Evolutionary conservation across 108 stramenopile species (phyloP), one percentile per base, ranked within the genome.

Genomic region (Nannochloropsis gaditana): DNA sequence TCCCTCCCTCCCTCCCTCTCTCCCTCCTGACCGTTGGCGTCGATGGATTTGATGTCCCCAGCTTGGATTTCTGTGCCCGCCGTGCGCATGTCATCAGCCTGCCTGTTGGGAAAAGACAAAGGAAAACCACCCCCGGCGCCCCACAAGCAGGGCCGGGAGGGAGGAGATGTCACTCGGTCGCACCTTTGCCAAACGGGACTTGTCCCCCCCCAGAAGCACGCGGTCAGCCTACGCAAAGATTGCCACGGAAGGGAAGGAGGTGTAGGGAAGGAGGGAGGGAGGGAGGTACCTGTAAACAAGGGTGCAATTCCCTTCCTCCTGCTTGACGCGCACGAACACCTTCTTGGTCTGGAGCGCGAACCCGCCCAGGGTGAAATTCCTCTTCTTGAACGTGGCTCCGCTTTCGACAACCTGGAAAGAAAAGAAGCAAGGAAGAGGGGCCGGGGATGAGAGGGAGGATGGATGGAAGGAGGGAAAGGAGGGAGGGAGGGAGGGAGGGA

Each of bases 231-330:
- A 50, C 9, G 11, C 10, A 50, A 11, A 50, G 11, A 50, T 9
- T 50, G 9, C 9, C 9, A 50, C 11, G 47, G 47, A 50, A 9
- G 11, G 11, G 47, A 11, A 11, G 11, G 9, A 9, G 47, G 11
- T 50, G 47, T 9, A 50, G 47, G 47, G 47, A 50, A 50, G 47
- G 47, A 50, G 47, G 47, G 47, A 50, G 47, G 47, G 47, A 50
- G 47, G 47, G 47, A 9, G 11, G 10, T 50, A 50, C 47, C 47
- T 50, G 47, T 50, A 50, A 9, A 11, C 47, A 9, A 50, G 11
- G 47, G 47, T 11, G 10, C 9, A 50, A 10, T 50, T 50, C 11
- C 47, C 47, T 11, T 50, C 47, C 10, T 50, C 47, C 11, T 50
- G 47, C 47, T 50, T 50, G n/a, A n/a, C n/a, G n/a, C n/a, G n/a